Evolutionary conservation across 257 asterid species (phyloP).

Genomic region (Verbascum thapsus): DNA sequence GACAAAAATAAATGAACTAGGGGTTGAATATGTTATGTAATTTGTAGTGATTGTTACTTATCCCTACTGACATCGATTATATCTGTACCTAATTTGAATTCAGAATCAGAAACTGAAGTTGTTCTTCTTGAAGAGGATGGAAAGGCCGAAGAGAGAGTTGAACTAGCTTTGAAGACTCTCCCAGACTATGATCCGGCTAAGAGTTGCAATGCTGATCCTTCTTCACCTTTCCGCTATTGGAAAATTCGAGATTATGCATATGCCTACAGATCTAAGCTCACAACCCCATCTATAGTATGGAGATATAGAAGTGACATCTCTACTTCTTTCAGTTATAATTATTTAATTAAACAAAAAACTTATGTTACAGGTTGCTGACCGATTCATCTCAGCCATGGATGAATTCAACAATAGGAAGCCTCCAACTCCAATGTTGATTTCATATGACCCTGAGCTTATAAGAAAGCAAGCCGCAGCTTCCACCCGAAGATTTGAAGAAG

Average conservation of each 20-base stretch:
- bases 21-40: constrained; percentile 16
- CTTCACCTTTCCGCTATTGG: constrained; percentile 82
- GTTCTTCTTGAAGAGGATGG: constrained; percentile 69
- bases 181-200: constrained; percentile 74
- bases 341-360: constrained; percentile 9
- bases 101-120: constrained; percentile 74
- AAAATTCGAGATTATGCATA: constrained; percentile 95
- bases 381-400: constrained; percentile 80
- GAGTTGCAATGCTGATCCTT: constrained; percentile 58
- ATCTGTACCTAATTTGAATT: constrained; percentile 21
- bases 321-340: constrained; percentile 17
- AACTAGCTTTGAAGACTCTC: constrained; percentile 72
- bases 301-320: constrained; percentile 27
- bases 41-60: constrained; percentile 16
- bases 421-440: constrained; percentile 68
- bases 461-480: constrained; percentile 95
- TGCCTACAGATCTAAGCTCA: constrained; percentile 87
- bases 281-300: constrained; percentile 84
- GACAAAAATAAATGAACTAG: constrained; percentile 9
- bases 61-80: constrained; percentile 11
- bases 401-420: constrained; percentile 71
- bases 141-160: constrained; percentile 76
- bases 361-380: constrained; percentile 77
- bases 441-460: constrained; percentile 76
- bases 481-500: constrained; percentile 92